Evolutionary conservation across 352 stramenopile species (phyloP), one percentile per base, ranked within the genome.

Genomic region (Poterioochromonas sp.): DNA sequence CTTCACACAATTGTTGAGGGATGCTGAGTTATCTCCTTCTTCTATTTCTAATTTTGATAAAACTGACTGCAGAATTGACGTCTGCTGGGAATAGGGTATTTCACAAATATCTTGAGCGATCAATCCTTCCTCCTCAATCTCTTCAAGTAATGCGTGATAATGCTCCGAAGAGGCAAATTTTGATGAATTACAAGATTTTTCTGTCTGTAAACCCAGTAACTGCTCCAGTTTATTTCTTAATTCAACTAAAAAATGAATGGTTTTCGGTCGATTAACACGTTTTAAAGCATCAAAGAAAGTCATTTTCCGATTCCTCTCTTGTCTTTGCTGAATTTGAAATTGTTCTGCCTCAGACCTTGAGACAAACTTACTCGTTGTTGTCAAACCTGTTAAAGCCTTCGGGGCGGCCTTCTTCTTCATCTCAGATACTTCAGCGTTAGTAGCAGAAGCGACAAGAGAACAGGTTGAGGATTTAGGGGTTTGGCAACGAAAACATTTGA

Each of bases 271-370:
- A 47, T 71, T 71, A 29, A 29, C 15, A 8, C 18, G 8, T 29
- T 43, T 71, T 41, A 71, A 47, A n/a, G 62, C 62, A 47, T 71
- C 62, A 41, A 44, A 22, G 32, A 43, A 71, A 22, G 62, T 35
- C 8, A 44, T 26, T 29, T 44, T 22, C 8, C 20, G 8, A 29
- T 71, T 40, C 62, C 26, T 8, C 11, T 71, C 41, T 29, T 15
- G 2, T 47, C 26, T 71, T 20, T 12, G 5, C 20, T 29, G 2
- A 3, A 71, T 26, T 29, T 44, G 11, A n/a, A 18, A 11, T 41
- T 41, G 3, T 47, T 71, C 62, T 26, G 3, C 34, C 32, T 41
- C 62, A 29, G 62, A 8, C 3, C 32, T 12, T 26, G 29, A 32
- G 11, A 44, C 32, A 47, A 32, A 71, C 1, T 41, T 29, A 26